Percentiles rank a stretch among this genome's conserved stretches.
These are phyloP conservation scores for Huntiella savannae DNA, from an alignment of 2,329 filamentous ascomycete genomes.

Conservation along the genomic window DNA sequence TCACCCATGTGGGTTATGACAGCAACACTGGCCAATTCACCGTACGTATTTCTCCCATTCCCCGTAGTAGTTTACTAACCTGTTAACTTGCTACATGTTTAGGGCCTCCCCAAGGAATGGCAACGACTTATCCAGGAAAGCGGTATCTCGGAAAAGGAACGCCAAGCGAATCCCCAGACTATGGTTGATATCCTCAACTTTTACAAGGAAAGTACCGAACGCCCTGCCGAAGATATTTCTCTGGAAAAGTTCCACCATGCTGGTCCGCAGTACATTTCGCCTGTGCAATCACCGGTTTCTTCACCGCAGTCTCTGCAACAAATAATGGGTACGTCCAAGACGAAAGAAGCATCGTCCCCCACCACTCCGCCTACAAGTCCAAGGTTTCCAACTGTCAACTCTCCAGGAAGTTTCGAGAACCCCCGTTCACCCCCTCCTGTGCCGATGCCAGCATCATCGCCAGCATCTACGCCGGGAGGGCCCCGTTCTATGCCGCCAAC, in stretches of 20 bases:
- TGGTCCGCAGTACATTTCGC: slow-evolving; percentile 32
- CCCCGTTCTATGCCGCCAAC: slow-evolving; percentile 18
- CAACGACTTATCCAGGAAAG: slow-evolving; percentile 87
- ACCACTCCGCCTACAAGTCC: slow-evolving; percentile 68
- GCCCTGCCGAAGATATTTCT: slow-evolving; percentile 62
- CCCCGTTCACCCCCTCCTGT: slow-evolving; percentile 83
- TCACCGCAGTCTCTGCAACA: slow-evolving; percentile 35
- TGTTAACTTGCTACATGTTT: slow-evolving; percentile 6
- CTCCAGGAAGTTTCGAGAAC: slow-evolving; percentile 92
- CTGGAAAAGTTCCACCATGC: slow-evolving; percentile 95
- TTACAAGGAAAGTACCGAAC: slow-evolving; percentile 84
- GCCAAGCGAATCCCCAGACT: slow-evolving; percentile 86
- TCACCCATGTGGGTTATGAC: slow-evolving; percentile 95
- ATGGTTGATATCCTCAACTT: slow-evolving; percentile 92
- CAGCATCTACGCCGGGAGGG: slow-evolving; percentile 18
- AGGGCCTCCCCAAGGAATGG: slow-evolving; percentile 96
- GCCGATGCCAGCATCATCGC: slow-evolving; percentile 24
- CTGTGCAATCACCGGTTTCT: slow-evolving; percentile 25
- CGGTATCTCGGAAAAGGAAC: slow-evolving; percentile 88
- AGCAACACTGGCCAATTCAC: slow-evolving; percentile 93
- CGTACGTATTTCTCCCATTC: slow-evolving; percentile 31
- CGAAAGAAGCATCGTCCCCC: slow-evolving; percentile 23
- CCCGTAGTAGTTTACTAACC: neutral
- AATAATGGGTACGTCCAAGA: slow-evolving; percentile 33
- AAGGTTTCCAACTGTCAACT: slow-evolving; percentile 65